Evolutionary conservation across 805 yeast species (phyloP).

Genomic region (Kuraishia molischiana): DNA sequence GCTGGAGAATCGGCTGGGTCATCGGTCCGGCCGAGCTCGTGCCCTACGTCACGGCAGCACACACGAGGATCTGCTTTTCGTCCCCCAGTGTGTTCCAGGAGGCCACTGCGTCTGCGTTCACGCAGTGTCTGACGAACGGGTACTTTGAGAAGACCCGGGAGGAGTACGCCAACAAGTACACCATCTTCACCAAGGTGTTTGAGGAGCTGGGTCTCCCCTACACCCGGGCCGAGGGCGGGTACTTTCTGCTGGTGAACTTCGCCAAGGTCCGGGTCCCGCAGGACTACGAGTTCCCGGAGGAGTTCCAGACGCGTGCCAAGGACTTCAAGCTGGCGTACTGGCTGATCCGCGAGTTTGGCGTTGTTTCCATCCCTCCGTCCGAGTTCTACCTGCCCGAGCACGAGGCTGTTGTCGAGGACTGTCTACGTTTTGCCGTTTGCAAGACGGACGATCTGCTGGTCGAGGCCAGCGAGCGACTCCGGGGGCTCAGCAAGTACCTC

Average conservation of each 20-base stretch:
- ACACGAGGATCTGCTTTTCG: slow-evolving; percentile 88
- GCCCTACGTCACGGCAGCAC: slow-evolving; percentile 78
- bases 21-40: slow-evolving; percentile 79
- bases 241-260: slow-evolving; percentile 83
- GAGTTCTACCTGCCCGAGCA: slow-evolving; percentile 73
- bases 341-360: slow-evolving; percentile 87
- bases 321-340: slow-evolving; percentile 90
- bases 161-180: slow-evolving; percentile 62
- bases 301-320: slow-evolving; percentile 55
- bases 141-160: slow-evolving; percentile 66
- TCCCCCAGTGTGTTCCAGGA: slow-evolving; percentile 90
- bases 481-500: slow-evolving; percentile 58
- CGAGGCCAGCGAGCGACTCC: slow-evolving; percentile 72
- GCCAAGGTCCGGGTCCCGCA: slow-evolving; percentile 71
- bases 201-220: slow-evolving; percentile 86
- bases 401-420: slow-evolving; percentile 70
- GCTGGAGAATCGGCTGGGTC: slow-evolving; percentile 98
- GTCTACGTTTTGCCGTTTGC: slow-evolving; percentile 92
- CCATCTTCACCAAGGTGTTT: slow-evolving; percentile 64
- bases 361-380: slow-evolving; percentile 96
- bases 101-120: slow-evolving; percentile 76
- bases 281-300: slow-evolving; percentile 63
- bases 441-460: slow-evolving; percentile 76
- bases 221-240: slow-evolving; percentile 88
- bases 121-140: slow-evolving; percentile 44